These are phyloP conservation scores for Paraphaeosphaeria minitans DNA, from an alignment of 2,329 filamentous ascomycete genomes.

Conservation along the genomic window DNA sequence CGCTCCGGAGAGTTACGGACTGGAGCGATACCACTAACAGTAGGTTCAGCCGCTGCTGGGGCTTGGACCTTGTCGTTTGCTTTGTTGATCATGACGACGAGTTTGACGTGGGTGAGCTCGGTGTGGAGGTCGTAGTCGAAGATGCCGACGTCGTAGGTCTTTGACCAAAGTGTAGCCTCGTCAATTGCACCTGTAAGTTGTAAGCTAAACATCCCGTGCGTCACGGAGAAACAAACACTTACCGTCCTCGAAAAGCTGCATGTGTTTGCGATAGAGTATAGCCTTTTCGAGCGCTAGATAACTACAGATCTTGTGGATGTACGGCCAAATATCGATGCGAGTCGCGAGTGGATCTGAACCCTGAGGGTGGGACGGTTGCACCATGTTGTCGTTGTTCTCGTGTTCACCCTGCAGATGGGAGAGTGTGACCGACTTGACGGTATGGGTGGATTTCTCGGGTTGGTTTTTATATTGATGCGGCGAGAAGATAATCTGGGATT, in stretches of 20 bases:
- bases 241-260: constrained; percentile 7
- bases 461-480: no score
- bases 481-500: no score
- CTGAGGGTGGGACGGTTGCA: neutral
- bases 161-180: neutral
- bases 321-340: neutral
- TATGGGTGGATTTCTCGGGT: no score
- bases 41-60: neutral
- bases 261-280: neutral
- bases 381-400: neutral
- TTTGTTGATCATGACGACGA: constrained; percentile 3
- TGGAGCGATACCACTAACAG: neutral
- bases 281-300: neutral
- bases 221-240: neutral
- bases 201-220: neutral
- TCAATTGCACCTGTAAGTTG: neutral
- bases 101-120: neutral
- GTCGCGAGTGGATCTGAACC: neutral
- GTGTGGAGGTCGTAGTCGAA: neutral
- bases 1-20: neutral
- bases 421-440: no score
- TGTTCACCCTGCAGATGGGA: no score
- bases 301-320: neutral
- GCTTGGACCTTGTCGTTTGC: neutral
- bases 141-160: neutral